phyloP scores from a whole-genome alignment of 1,284 basidiomycete species.

The Pseudozyma thailandica region DNA sequence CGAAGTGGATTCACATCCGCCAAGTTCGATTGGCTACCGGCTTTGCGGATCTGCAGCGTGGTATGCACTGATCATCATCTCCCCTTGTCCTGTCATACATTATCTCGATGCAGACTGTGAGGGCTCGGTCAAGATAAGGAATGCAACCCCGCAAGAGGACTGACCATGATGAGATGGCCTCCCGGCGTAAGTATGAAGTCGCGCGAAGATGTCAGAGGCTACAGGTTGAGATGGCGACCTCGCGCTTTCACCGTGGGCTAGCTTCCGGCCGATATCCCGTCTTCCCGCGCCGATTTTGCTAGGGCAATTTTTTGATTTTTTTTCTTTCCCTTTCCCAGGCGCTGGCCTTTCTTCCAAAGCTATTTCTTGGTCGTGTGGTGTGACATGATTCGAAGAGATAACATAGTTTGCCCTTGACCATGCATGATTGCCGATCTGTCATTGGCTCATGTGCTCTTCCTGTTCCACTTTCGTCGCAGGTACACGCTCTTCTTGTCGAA shows the following conservation, averaged over 20 bases:
- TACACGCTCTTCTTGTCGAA: too few relatives aligned
- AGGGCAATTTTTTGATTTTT: neutral
- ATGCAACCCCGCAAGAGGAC: neutral
- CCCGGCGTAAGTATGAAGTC: too few relatives aligned
- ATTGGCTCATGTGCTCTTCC: neutral
- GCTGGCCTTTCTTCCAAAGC: neutral
- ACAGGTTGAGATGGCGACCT: too few relatives aligned
- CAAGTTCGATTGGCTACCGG: constrained; percentile 15
- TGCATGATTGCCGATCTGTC: neutral
- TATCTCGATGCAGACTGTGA: neutral
- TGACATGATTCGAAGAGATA: constrained; percentile 1
- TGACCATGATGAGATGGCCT: neutral
- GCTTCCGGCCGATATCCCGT: neutral
- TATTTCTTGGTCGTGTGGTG: neutral
- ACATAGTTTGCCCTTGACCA: neutral
- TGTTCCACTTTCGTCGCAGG: too few relatives aligned
- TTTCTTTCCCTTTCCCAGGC: neutral
- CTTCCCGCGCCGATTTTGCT: neutral
- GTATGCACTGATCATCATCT: neutral
- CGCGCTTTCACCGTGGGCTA: too few relatives aligned
- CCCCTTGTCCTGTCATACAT: neutral
- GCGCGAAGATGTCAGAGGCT: too few relatives aligned
- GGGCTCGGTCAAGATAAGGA: neutral
- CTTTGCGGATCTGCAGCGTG: neutral
- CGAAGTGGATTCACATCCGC: constrained; percentile 1